Base-by-base conservation (phyloP, 306 rosid genomes). In the Trifolium pratense region DNA sequence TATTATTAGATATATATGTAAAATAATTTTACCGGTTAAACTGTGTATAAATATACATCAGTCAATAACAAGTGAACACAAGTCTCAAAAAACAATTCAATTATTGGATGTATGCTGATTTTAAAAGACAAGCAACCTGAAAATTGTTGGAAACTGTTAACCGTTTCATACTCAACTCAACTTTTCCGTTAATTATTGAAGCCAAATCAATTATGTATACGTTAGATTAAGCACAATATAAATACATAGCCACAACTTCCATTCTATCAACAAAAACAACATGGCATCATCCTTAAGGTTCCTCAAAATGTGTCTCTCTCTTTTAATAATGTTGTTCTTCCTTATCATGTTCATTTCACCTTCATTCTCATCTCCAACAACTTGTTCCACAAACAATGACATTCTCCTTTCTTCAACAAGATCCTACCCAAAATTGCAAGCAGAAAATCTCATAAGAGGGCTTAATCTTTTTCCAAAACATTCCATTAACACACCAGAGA, bases 381-480 rank as follows among this genome's bases (percentile, higher is more conserved):
- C 74, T 31, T 31, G 5, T 31, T 5, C 34, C 34, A 3, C 0
- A 31, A 31, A 31, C 34, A 31, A 31, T 31, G 34, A 31, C 5
- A 31, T 4, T 31, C 34, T 31, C 9, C 2, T 10, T 74, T 87
- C 68, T n/a, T 86, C 87, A 29, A 29, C 32, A 29, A 29, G 32
- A 29, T 29, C 32, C 32, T 29, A 29, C 6, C 32, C 32, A 0
- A 84, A 77, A 65, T 79, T 60, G 29, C 77, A 70, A 17, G 93
- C 97, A 21, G 87, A 91, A 48, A 89, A 81, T 73, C 86, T 93
- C 67, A 91, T 93, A 8, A 81, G 87, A 78, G 80, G 32, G 29
- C 85, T 91, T 56, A 88, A 93, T 68, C 77, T 91, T 49, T 91
- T 89, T 76, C 98, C 98, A 18, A 82, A 78, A 63, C 85, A 85